Base-by-base conservation (phyloP, 148 eudicot genomes). In the Dysphania ambrosioides region DNA sequence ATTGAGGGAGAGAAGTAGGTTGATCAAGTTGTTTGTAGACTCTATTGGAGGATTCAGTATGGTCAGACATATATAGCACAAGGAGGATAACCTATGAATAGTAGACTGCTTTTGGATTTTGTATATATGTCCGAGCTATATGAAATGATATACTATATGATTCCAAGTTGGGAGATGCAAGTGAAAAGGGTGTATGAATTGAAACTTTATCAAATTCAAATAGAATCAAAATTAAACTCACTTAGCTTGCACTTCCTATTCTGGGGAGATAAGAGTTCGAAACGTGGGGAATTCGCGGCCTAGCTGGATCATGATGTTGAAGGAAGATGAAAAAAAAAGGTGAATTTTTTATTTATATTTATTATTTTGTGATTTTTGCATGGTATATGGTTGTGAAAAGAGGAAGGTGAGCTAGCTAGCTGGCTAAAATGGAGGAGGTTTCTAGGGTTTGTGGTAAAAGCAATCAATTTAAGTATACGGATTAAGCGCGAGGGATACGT, bases 221-320 rank as follows among this genome's bases (percentile, higher is more conserved):
- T 24, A 4, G 5, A 16, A 4, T 15, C 1, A 47, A n/a, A n/a
- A n/a, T n/a, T n/a, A n/a, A n/a, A n/a, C n/a, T n/a, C 53, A 47
- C 13, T 47, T 47, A 4, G 1, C 8, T 8, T 9, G 24, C 23
- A 53, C 4, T 64, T 65, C 21, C 2, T 21, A 65, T 34, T 21
- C 68, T 40, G n/a, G 11, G 16, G 47, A 36, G 4, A 35, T 65
- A 65, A 35, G 68, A 8, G 68, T 44, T 65, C 68, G 36, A 36
- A 65, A 65, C 68, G 47, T 65, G 68, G 68, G 44, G 36, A 65
- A 19, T n/a, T 65, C 68, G 68, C 68, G 68, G 68, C 21, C n/a
- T 36, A 9, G 23, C 6, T 47, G 5, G 38, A 61, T 61, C 6
- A 29, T 61, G 12, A 63, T 15, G 35, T 0, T 34, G 13, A 63